Percentiles rank a stretch among this genome's conserved stretches.
Conservation (phyloP, 2,329 filamentous ascomycete genomes). For the Fusarium falciforme region DNA sequence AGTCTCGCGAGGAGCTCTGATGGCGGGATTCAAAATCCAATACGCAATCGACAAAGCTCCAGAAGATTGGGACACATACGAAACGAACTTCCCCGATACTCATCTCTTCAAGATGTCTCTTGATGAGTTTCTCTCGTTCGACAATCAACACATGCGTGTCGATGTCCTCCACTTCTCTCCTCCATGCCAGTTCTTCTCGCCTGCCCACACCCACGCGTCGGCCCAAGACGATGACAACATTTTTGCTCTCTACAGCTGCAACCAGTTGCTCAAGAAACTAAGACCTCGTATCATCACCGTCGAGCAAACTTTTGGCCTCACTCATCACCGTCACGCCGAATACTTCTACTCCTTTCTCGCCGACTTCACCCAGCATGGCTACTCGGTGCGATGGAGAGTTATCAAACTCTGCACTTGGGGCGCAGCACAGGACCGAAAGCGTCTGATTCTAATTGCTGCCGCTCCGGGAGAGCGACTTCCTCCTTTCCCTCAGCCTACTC, state of each 20-base stretch:
- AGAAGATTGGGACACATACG: slow-evolving; percentile 68
- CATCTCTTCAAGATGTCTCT: slow-evolving; percentile 61
- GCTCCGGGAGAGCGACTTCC: slow-evolving; percentile 79
- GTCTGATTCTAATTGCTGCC: slow-evolving; percentile 68
- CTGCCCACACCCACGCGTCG: slow-evolving; percentile 76
- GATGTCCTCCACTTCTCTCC: slow-evolving; percentile 82
- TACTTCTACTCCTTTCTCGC: slow-evolving; percentile 71
- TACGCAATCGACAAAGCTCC: slow-evolving; percentile 73
- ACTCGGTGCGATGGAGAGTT: slow-evolving; percentile 77
- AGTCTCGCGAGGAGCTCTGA: slow-evolving; percentile 71
- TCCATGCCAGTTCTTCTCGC: slow-evolving; percentile 82
- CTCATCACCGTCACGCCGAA: slow-evolving; percentile 60
- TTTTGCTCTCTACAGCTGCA: slow-evolving; percentile 65
- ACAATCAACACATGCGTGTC: slow-evolving; percentile 54
- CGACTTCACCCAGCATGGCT: slow-evolving; percentile 73
- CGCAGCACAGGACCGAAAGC: slow-evolving; percentile 60
- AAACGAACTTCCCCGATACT: slow-evolving; percentile 65
- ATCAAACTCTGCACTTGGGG: slow-evolving; percentile 65
- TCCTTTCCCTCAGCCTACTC: slow-evolving; percentile 71
- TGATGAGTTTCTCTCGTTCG: slow-evolving; percentile 59
- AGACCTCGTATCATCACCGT: slow-evolving; percentile 79
- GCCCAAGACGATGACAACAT: slow-evolving; percentile 77
- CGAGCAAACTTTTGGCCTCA: slow-evolving; percentile 81
- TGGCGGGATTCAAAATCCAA: slow-evolving; percentile 66
- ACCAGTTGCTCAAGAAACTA: slow-evolving; percentile 65